Evolutionary conservation across 805 yeast genomes (phyloP).

Genomic region (Ogataea nonfermentans): DNA sequence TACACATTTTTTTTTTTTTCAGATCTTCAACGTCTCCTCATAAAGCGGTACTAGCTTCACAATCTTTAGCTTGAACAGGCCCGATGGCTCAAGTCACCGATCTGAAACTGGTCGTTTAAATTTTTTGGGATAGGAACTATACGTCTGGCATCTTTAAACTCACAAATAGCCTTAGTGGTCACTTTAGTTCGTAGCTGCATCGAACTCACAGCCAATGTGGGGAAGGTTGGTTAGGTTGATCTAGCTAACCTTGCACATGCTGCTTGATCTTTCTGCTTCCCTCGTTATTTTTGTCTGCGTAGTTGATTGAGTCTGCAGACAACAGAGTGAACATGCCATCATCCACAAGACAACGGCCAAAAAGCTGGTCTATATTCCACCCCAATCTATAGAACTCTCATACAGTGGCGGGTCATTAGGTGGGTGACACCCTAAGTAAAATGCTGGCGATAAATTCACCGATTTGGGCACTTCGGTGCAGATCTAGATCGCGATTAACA

Average conservation of each 20-base stretch:
- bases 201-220: constrained; percentile 21
- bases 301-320: constrained; percentile 28
- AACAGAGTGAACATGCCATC: constrained; percentile 9
- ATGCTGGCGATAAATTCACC: neutral
- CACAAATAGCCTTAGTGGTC: constrained; percentile 28
- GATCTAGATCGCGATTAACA: neutral
- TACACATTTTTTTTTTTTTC: constrained; percentile 25
- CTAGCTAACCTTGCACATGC: constrained; percentile 14
- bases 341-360: constrained; percentile 8
- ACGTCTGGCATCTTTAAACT: constrained; percentile 24
- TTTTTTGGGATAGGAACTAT: constrained; percentile 31
- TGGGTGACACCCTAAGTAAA: neutral
- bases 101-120: constrained; percentile 32
- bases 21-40: constrained; percentile 22
- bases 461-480: constrained; percentile 1
- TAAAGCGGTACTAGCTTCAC: constrained; percentile 22
- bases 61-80: constrained; percentile 23
- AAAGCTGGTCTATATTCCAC: constrained; percentile 38
- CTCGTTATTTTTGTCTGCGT: constrained; percentile 30
- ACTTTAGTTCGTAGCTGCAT: constrained; percentile 31
- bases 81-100: constrained; percentile 34
- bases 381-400: constrained; percentile 26
- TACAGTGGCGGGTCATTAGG: neutral
- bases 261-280: constrained; percentile 27
- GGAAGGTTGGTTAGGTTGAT: constrained; percentile 21